A percentile compares a stretch with the other conserved stretches of the same genome.
Evolutionary conservation across 1,284 basidiomycete genomes (phyloP).

Genomic region (Boletus nobilissimus): DNA sequence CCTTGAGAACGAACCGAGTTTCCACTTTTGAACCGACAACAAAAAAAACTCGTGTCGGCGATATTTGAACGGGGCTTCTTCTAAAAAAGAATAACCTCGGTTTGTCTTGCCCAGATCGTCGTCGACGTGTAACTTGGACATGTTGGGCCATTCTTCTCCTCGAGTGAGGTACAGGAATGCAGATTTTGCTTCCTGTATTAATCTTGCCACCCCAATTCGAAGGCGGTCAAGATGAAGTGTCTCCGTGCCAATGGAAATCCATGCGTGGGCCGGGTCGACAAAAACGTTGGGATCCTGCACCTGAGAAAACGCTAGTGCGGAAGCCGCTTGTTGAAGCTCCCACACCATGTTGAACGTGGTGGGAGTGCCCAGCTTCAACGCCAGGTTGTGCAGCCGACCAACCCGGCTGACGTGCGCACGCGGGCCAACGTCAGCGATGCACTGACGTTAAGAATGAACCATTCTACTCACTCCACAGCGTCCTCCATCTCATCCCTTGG

Average conservation of each 20-base stretch:
- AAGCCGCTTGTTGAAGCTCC: conserved; percentile 19
- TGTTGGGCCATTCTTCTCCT: neutral
- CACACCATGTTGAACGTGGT: conserved; percentile 19
- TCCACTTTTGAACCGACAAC: neutral
- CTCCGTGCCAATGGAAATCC: conserved; percentile 22
- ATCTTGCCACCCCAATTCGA: neutral
- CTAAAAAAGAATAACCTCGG: conserved; percentile 21
- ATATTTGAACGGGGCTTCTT: neutral
- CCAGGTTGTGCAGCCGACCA: neutral
- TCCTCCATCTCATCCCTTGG: neutral
- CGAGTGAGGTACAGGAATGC: neutral
- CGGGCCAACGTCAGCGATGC: neutral
- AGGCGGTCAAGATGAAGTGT: conserved; percentile 1
- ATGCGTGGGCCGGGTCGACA: neutral
- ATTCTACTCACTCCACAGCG: conserved; percentile 2
- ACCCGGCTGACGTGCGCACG: neutral
- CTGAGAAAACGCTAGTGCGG: neutral
- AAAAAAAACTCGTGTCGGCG: neutral
- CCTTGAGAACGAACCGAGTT: neutral
- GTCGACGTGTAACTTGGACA: neutral
- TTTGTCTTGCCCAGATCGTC: conserved; percentile 2
- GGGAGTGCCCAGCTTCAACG: neutral
- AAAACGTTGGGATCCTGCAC: conserved; percentile 14
- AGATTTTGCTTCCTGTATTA: neutral
- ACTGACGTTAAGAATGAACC: neutral